Evolutionary conservation across 2,329 filamentous ascomycete genomes (phyloP).

Genomic region (Dissoconium aciculare): DNA sequence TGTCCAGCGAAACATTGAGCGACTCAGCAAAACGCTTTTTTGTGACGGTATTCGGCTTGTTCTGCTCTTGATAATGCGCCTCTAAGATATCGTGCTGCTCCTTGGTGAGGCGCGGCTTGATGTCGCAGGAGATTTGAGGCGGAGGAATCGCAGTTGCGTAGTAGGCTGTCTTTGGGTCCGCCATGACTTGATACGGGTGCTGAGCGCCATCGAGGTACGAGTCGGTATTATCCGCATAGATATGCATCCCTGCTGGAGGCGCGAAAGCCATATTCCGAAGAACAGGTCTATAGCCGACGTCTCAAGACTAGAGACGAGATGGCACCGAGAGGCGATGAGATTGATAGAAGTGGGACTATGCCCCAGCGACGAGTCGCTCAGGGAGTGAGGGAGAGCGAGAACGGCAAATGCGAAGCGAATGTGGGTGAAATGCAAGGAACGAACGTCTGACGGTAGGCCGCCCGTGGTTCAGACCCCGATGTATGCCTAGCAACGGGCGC

Average conservation of each 20-base stretch:
- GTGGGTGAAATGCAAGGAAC: too few species aligned
- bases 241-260: too few species aligned
- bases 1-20: slow-evolving; percentile 36
- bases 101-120: slow-evolving; percentile 38
- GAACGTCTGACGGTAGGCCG: too few species aligned
- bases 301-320: background rate
- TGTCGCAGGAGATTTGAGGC: slow-evolving; percentile 26
- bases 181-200: slow-evolving; percentile 6
- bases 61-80: slow-evolving; percentile 33
- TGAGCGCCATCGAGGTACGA: slow-evolving; percentile 9
- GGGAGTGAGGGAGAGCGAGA: too few species aligned
- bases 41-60: slow-evolving; percentile 35
- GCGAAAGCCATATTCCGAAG: too few species aligned
- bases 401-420: too few species aligned
- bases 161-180: slow-evolving; percentile 8
- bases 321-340: background rate
- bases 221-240: too few species aligned
- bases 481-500: too few species aligned
- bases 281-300: too few species aligned
- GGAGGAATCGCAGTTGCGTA: slow-evolving; percentile 9
- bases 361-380: background rate
- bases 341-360: background rate
- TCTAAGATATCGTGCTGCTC: slow-evolving; percentile 40
- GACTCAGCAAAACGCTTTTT: slow-evolving; percentile 37
- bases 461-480: too few species aligned